Percentiles rank a stretch among this genome's conserved stretches.
These are phyloP conservation scores for Asterella californica DNA, from an alignment of 225 moss, liverwort and hornwort species.

Conservation along the genomic window DNA sequence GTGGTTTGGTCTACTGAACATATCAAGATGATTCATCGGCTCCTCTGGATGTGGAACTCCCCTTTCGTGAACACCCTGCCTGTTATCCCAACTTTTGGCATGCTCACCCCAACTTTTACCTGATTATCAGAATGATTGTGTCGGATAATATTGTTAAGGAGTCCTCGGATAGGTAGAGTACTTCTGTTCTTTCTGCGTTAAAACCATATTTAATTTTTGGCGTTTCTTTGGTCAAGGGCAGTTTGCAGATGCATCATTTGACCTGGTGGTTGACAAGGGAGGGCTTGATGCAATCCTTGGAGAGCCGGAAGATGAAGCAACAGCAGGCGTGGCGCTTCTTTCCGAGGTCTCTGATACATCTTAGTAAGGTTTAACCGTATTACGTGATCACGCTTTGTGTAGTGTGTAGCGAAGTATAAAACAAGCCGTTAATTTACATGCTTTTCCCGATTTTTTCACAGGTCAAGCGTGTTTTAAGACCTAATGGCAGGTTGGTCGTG, in stretches of 20 bases:
- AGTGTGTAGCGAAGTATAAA: background rate
- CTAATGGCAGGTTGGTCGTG: slow-evolving; percentile 70
- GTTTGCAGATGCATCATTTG: slow-evolving; percentile 69
- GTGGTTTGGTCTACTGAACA: too few species aligned
- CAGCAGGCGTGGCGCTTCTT: slow-evolving; percentile 57
- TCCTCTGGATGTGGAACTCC: too few species aligned
- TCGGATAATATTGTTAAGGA: too few species aligned
- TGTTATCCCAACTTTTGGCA: too few species aligned
- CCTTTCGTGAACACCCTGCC: too few species aligned
- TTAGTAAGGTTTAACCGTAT: slow-evolving; percentile 4
- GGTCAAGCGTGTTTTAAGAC: slow-evolving; percentile 80
- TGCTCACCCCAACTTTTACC: too few species aligned
- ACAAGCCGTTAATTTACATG: background rate
- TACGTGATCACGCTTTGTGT: slow-evolving; percentile 2
- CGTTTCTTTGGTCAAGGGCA: slow-evolving; percentile 27
- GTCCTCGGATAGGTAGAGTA: background rate
- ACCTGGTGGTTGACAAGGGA: slow-evolving; percentile 80
- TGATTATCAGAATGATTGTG: too few species aligned
- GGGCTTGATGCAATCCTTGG: slow-evolving; percentile 74
- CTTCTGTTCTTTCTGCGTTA: background rate
- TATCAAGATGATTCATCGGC: too few species aligned
- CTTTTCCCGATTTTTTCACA: slow-evolving; percentile 19
- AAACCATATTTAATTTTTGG: background rate
- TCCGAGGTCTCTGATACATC: slow-evolving; percentile 59
- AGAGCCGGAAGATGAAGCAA: slow-evolving; percentile 44